phyloP scores from a whole-genome alignment of 2,329 filamentous ascomycete species.

The Cercospora sp. region DNA sequence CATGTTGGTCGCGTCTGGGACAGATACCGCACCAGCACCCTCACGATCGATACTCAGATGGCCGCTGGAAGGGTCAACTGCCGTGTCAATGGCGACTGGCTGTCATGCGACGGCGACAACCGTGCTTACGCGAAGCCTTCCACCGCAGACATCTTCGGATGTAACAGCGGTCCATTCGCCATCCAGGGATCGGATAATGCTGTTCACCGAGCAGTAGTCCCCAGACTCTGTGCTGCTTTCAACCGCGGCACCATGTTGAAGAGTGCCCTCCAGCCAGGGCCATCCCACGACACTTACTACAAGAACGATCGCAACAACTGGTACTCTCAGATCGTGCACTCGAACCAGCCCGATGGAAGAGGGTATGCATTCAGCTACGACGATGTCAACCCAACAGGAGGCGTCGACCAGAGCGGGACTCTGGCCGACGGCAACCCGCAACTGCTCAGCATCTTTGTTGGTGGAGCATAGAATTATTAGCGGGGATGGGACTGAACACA shows the following conservation, averaged over 20 bases:
- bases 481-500: background rate
- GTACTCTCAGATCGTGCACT: constrained; percentile 61
- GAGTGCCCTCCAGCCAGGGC: constrained; percentile 48
- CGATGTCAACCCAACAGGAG: constrained; percentile 53
- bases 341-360: constrained; percentile 58
- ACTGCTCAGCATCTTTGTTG: constrained; percentile 50
- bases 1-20: constrained; percentile 56
- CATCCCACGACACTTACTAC: constrained; percentile 42
- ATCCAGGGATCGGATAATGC: constrained; percentile 43
- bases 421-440: constrained; percentile 47
- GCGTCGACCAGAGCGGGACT: constrained; percentile 54
- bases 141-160: constrained; percentile 66
- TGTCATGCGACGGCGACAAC: constrained; percentile 44
- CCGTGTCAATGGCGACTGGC: constrained; percentile 44
- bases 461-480: constrained; percentile 38
- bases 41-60: constrained; percentile 67
- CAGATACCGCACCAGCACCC: constrained; percentile 46
- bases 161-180: constrained; percentile 64
- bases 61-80: constrained; percentile 56
- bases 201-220: constrained; percentile 60
- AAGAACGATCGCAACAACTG: constrained; percentile 51
- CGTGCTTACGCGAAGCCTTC: constrained; percentile 58
- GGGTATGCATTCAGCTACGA: constrained; percentile 71
- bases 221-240: constrained; percentile 73
- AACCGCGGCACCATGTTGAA: constrained; percentile 69